Base-by-base conservation (phyloP, 257 asterid species). In the Nicotiana benthamiana region DNA sequence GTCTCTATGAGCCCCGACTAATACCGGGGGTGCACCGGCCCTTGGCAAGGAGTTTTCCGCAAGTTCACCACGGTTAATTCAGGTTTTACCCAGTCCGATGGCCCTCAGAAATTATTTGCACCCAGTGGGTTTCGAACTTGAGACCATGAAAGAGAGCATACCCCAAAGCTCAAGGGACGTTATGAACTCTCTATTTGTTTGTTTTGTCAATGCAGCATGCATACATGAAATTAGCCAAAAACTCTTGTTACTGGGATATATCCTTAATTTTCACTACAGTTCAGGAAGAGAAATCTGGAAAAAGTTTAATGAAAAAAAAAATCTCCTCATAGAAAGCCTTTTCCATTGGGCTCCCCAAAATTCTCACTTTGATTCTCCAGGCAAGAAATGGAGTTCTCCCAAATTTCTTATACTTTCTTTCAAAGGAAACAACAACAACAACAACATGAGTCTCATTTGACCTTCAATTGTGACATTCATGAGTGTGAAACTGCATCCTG, bases 381-480 rank as follows among this genome's bases (percentile, higher is more conserved):
- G 52, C 27, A 66, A 66, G 17, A 66, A 66, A 68, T 5, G 6
- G 76, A 22, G 13, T 36, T 40, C 46, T 22, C 36, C 26, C 7
- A 6, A 43, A 22, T 40, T 22, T 70, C 59, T 70, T 56, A 70
- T 43, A 54, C 22, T 54, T 54, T 17, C 61, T 54, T 54, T 54
- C 24, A 54, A 54, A 68, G 30, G 30, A 36, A n/a, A n/a, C n/a
- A n/a, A n/a, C n/a, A n/a, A n/a, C n/a, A n/a, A n/a, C n/a, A n/a
- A n/a, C n/a, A n/a, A n/a, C 59, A 13, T 13, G 22, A 43, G 60
- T 83, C 80, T 59, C 79, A 13, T 26, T 79, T 43, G 28, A 57
- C 82, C 75, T 16, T 80, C 80, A 76, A 26, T 62, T 36, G 62
- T 76, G 17, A 82, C 15, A 3, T 32, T 60, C 51, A n/a, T 46